Percentiles rank a stretch among this genome's conserved stretches.
Conservation (phyloP, 1,139 yeast species). For the Torulaspora pretoriensis region DNA sequence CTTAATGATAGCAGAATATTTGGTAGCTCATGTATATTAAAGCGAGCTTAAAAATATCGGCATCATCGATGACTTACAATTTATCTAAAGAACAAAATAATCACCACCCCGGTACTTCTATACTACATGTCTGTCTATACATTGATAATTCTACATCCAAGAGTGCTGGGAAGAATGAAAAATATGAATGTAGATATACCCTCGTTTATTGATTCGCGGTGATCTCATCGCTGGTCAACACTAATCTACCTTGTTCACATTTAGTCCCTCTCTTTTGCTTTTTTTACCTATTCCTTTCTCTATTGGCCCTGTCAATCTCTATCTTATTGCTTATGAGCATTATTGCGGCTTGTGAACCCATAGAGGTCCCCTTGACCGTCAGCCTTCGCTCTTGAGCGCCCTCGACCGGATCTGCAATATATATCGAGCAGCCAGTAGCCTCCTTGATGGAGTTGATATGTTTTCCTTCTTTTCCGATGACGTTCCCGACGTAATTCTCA, state of each 20-base stretch:
- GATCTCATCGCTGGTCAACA: not conserved
- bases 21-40: not conserved
- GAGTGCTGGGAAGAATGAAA: not conserved
- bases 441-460: constrained; percentile 77
- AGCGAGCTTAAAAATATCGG: not conserved
- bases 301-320: constrained; percentile 38
- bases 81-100: not conserved
- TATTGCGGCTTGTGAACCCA: constrained; percentile 72
- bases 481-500: constrained; percentile 73
- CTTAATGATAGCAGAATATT: not conserved
- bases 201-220: no score
- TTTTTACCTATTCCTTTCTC: constrained; percentile 14
- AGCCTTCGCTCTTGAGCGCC: constrained; percentile 56
- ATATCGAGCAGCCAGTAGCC: constrained; percentile 70
- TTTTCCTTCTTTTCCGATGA: constrained; percentile 84
- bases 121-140: constrained; percentile 4
- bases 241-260: not conserved
- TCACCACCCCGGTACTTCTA: not conserved
- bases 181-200: no score
- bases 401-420: constrained; percentile 55
- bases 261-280: not conserved
- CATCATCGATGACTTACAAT: not conserved
- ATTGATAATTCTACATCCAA: not conserved
- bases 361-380: constrained; percentile 65
- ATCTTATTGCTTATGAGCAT: constrained; percentile 73